Conservation (phyloP, 164 flowering plant species). For the Stephania japonica region DNA sequence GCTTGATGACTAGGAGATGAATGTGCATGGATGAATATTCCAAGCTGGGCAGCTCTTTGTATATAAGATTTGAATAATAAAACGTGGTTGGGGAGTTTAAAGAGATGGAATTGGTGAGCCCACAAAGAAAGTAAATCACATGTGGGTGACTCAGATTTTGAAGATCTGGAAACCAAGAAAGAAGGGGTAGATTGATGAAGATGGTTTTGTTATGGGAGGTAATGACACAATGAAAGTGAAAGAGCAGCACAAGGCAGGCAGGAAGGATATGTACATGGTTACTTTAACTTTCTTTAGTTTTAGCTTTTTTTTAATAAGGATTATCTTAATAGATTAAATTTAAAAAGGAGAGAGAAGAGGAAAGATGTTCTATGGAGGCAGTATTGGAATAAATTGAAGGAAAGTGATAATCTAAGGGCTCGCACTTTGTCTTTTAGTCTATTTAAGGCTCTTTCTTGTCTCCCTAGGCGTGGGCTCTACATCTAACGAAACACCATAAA, state of each 20-base stretch:
- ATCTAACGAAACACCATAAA: no score
- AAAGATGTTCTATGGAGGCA: slow-evolving; percentile 13
- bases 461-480: no score
- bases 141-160: slow-evolving; percentile 39
- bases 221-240: slow-evolving; percentile 29
- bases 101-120: slow-evolving; percentile 13
- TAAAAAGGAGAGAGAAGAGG: slow-evolving; percentile 21
- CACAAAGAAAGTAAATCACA: slow-evolving; percentile 24
- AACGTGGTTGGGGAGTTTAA: no score
- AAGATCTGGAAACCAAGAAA: slow-evolving; percentile 34
- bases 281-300: slow-evolving; percentile 32
- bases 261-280: slow-evolving; percentile 36
- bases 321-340: slow-evolving; percentile 25
- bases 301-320: slow-evolving; percentile 19
- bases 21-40: slow-evolving; percentile 40
- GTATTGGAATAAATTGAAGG: no score
- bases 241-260: slow-evolving; percentile 41
- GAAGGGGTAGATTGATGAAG: slow-evolving; percentile 18
- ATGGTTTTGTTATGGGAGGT: slow-evolving; percentile 14
- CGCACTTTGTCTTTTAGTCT: no score
- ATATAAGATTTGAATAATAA: slow-evolving; percentile 9
- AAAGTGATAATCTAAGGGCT: no score
- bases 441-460: no score
- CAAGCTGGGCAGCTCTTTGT: background rate
- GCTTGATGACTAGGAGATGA: slow-evolving; percentile 51